Percentiles rank a stretch among this genome's conserved stretches.
Conservation (phyloP, 208 protist genomes). For the Trypanosoma congolense region DNA sequence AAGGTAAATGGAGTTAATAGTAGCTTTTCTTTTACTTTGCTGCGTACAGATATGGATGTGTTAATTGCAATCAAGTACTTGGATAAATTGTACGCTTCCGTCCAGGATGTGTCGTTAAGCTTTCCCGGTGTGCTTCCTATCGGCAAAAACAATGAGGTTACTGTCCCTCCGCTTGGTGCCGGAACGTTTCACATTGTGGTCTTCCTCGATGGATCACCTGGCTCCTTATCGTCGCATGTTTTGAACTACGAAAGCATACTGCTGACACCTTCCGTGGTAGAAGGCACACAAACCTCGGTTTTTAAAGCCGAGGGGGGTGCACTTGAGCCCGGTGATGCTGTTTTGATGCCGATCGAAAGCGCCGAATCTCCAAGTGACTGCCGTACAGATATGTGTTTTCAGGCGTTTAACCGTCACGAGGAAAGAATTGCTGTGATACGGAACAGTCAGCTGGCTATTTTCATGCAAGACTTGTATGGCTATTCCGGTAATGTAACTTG, state of each 20-base stretch:
- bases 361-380: background rate
- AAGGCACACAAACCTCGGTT: background rate
- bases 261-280: background rate
- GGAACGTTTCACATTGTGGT: constrained; percentile 1
- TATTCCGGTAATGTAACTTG: background rate
- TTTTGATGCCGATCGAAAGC: background rate
- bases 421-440: background rate
- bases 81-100: background rate
- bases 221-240: background rate
- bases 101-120: background rate
- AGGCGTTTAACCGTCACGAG: background rate
- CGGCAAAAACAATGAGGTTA: background rate
- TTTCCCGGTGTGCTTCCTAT: constrained; percentile 2
- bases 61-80: background rate
- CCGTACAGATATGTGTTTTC: background rate
- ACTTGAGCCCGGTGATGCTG: background rate
- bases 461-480: constrained; percentile 3
- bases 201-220: background rate
- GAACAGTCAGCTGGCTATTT: background rate
- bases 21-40: background rate
- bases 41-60: background rate
- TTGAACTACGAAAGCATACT: background rate
- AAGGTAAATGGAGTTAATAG: background rate
- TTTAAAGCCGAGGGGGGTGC: background rate
- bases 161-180: background rate